A percentile compares a stretch with the other conserved stretches of the same genome.
phyloP scores from a whole-genome alignment of 176 grass and related monocot species.

The Oryza coarctata region DNA sequence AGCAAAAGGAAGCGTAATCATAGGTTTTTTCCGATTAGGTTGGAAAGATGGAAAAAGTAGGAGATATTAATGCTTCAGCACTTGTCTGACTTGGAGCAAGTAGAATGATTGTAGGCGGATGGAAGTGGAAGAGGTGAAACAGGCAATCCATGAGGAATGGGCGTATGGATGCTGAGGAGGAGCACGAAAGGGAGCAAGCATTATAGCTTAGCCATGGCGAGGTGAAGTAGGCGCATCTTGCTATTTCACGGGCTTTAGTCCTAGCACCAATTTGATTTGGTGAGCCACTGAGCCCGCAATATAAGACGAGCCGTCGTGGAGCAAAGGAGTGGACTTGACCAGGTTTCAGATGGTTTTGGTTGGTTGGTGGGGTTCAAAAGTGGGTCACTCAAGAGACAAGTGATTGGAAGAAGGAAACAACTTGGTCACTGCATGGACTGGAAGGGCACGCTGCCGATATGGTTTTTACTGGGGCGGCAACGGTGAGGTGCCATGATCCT shows the following conservation, averaged over 20 bases:
- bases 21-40: fast-evolving
- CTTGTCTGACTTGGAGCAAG: neutral
- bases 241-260: neutral
- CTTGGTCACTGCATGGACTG: neutral
- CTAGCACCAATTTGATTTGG: neutral
- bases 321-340: neutral
- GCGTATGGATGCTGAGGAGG: conserved; percentile 10
- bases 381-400: neutral
- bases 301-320: neutral
- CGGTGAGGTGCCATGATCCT: no score
- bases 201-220: conserved; percentile 21
- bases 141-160: conserved; percentile 1
- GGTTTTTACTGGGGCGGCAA: conserved; percentile 19
- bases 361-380: neutral
- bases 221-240: neutral
- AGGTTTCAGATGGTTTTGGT: neutral
- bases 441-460: neutral
- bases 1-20: neutral
- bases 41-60: conserved; percentile 17
- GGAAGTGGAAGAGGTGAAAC: neutral
- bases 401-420: neutral
- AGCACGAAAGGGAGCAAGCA: neutral
- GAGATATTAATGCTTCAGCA: neutral
- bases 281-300: neutral
- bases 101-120: neutral